These are phyloP conservation scores for Talaromyces rugulosus DNA, from an alignment of 2,329 filamentous ascomycete genomes.

Conservation along the genomic window DNA sequence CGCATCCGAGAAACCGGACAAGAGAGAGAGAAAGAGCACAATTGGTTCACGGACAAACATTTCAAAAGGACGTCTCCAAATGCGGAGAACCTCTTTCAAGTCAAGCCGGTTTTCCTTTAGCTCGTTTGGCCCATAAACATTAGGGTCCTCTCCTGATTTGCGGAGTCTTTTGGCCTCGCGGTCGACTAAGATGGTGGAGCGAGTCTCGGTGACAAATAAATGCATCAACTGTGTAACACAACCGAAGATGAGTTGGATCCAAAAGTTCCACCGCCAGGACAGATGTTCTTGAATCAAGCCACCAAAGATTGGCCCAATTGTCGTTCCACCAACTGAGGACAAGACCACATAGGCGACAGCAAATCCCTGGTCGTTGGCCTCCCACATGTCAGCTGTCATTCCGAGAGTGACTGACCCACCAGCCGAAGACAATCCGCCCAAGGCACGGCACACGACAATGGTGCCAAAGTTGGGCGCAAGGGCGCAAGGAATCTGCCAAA, in stretches of 20 bases:
- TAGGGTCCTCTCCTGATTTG: conserved; percentile 46
- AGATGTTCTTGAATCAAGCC: conserved; percentile 48
- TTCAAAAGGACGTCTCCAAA: conserved; percentile 58
- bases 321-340: conserved; percentile 53
- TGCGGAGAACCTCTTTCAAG: conserved; percentile 50
- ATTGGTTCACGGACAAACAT: conserved; percentile 64
- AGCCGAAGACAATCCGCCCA: conserved; percentile 60
- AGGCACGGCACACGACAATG: conserved; percentile 61
- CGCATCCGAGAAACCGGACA: conserved; percentile 61
- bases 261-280: conserved; percentile 58
- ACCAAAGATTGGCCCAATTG: conserved; percentile 45
- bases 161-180: conserved; percentile 54
- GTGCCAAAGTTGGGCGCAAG: conserved; percentile 20
- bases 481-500: conserved; percentile 7
- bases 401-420: conserved; percentile 62
- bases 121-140: conserved; percentile 70
- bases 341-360: conserved; percentile 58
- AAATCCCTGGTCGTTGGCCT: conserved; percentile 53
- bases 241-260: conserved; percentile 58
- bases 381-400: conserved; percentile 61
- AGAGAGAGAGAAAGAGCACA: conserved; percentile 57
- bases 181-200: conserved; percentile 55
- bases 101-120: conserved; percentile 55
- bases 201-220: conserved; percentile 52
- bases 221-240: conserved; percentile 49